Evolutionary conservation across 805 yeast genomes (phyloP).

Genomic region (Torulaspora maleeae): DNA sequence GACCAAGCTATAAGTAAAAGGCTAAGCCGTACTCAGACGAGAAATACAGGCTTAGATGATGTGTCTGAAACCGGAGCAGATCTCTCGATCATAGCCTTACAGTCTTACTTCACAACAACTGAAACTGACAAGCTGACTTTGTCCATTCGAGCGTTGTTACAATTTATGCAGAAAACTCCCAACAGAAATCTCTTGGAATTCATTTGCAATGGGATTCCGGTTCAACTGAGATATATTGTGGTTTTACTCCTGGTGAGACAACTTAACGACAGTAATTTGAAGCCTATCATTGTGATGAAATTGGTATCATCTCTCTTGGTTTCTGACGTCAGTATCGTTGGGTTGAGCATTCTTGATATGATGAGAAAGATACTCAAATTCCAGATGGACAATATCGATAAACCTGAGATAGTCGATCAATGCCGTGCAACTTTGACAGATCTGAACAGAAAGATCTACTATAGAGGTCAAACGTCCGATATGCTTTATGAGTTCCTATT

Average conservation of each 20-base stretch:
- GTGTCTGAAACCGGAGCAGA: slow-evolving; percentile 27
- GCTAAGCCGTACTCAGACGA: slow-evolving; percentile 32
- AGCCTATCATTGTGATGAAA: slow-evolving; percentile 36
- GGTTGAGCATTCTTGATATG: slow-evolving; percentile 78
- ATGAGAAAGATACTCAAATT: slow-evolving; percentile 53
- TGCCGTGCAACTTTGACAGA: slow-evolving; percentile 60
- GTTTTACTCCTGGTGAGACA: slow-evolving; percentile 45
- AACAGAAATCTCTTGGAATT: slow-evolving; percentile 49
- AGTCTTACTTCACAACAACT: slow-evolving; percentile 58
- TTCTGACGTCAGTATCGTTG: slow-evolving; percentile 78
- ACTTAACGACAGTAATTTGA: slow-evolving; percentile 20
- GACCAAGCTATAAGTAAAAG: slow-evolving; percentile 22
- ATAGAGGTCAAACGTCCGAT: slow-evolving; percentile 81
- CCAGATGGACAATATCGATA: slow-evolving; percentile 37
- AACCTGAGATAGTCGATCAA: slow-evolving; percentile 36
- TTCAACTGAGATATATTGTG: slow-evolving; percentile 65
- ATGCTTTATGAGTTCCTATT: slow-evolving; percentile 64
- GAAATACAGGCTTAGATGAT: slow-evolving; percentile 27
- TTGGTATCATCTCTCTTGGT: slow-evolving; percentile 57
- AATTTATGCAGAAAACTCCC: slow-evolving; percentile 38
- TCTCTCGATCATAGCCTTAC: slow-evolving; percentile 42
- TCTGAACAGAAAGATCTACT: slow-evolving; percentile 72
- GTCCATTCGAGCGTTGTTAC: slow-evolving; percentile 51
- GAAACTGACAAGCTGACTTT: slow-evolving; percentile 55
- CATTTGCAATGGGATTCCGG: slow-evolving; percentile 75